Conservation (phyloP, 257 asterid species). For the Gynochthodes officinalis region DNA sequence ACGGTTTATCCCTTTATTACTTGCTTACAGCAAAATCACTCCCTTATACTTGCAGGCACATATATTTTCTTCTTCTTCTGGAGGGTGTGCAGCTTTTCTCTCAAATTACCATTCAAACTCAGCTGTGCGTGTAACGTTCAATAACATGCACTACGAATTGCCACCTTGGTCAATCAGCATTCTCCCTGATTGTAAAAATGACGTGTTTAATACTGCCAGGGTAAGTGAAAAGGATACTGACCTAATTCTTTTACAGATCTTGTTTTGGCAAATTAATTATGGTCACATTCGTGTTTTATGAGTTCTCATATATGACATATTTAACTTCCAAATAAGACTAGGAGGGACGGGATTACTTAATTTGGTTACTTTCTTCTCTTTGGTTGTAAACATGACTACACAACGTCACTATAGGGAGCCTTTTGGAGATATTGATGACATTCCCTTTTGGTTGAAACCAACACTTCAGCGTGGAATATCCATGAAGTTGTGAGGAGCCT, state of each 20-base stretch:
- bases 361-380: neutral
- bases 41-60: constrained; percentile 50
- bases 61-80: constrained; percentile 56
- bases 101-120: constrained; percentile 61
- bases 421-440: neutral
- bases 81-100: constrained; percentile 85
- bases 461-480: neutral
- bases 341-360: neutral
- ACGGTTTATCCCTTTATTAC: neutral
- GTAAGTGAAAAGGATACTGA: constrained; percentile 36
- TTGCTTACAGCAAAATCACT: neutral
- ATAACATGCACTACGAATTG: constrained; percentile 53
- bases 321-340: neutral
- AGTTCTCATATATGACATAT: neutral
- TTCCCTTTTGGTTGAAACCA: neutral
- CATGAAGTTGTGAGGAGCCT: neutral
- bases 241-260: neutral
- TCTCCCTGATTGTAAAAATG: constrained; percentile 80
- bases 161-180: constrained; percentile 98
- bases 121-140: constrained; percentile 64
- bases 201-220: constrained; percentile 70
- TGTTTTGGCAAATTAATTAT: neutral
- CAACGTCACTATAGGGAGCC: neutral
- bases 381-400: neutral
- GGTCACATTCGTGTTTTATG: neutral